Evolutionary conservation across 169 alveolate genomes (phyloP).

Genomic region (Babesia caballi): DNA sequence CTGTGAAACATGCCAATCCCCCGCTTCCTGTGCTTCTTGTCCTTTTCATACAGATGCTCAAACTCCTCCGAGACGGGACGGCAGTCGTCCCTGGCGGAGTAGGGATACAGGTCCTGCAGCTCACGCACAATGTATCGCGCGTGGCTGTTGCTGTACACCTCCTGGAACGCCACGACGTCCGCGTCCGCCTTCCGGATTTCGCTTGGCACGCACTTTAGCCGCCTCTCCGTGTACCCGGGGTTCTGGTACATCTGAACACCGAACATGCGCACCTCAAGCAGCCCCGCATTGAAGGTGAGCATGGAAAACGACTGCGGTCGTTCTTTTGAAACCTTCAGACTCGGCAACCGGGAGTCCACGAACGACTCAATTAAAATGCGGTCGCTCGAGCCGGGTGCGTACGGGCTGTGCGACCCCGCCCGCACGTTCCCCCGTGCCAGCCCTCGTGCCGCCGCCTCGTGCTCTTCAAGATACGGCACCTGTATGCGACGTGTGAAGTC

Average conservation of each 20-base stretch:
- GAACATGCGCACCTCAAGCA: constrained; percentile 81
- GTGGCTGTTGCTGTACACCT: constrained; percentile 81
- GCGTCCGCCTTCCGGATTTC: constrained; percentile 81
- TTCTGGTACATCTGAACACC: constrained; percentile 84
- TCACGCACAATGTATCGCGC: constrained; percentile 77
- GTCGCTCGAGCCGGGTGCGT: background rate
- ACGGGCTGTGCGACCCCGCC: background rate
- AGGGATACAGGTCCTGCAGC: constrained; percentile 79
- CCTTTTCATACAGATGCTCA: constrained; percentile 31
- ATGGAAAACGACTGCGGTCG: constrained; percentile 60
- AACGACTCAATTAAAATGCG: constrained; percentile 36
- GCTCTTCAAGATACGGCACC: constrained; percentile 11
- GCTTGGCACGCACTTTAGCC: constrained; percentile 83
- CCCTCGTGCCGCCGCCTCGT: background rate
- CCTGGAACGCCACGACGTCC: constrained; percentile 87
- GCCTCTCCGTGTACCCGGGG: constrained; percentile 84
- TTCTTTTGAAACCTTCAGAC: constrained; percentile 4
- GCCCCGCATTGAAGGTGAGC: constrained; percentile 85
- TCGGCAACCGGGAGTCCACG: constrained; percentile 9
- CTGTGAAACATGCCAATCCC: constrained; percentile 78
- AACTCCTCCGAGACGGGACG: constrained; percentile 20
- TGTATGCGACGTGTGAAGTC: constrained; percentile 3
- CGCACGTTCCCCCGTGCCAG: background rate
- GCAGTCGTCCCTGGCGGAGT: constrained; percentile 32
- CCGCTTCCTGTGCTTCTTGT: constrained; percentile 2